A percentile compares a stretch with the other conserved stretches of the same genome.
Conservation (phyloP, 2,329 filamentous ascomycete species). For the Emmonsia crescens region DNA sequence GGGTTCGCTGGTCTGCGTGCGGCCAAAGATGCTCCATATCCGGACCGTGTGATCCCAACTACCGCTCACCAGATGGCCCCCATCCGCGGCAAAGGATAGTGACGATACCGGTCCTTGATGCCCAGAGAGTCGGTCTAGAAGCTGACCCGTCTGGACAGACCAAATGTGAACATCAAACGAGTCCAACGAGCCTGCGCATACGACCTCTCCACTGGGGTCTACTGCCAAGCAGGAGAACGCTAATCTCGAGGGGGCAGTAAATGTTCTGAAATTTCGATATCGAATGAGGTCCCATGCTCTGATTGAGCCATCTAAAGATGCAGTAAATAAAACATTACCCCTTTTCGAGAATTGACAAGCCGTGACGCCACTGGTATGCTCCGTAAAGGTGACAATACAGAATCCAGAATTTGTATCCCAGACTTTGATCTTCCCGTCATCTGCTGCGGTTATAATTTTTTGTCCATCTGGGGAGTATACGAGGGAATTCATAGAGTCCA, state of each 20-base stretch:
- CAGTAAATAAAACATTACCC: slow-evolving; percentile 90
- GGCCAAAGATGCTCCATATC: slow-evolving; percentile 89
- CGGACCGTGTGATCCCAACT: slow-evolving; percentile 95
- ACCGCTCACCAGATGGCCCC: slow-evolving; percentile 71
- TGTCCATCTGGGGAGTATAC: slow-evolving; percentile 91
- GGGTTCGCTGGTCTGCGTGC: slow-evolving; percentile 90
- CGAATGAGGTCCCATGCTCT: slow-evolving; percentile 92
- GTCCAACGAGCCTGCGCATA: slow-evolving; percentile 88
- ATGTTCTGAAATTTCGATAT: slow-evolving; percentile 94
- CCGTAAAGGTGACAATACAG: slow-evolving; percentile 95
- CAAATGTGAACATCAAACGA: slow-evolving; percentile 97
- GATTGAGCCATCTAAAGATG: slow-evolving; percentile 86
- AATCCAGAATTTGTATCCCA: slow-evolving; percentile 97
- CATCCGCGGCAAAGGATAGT: slow-evolving; percentile 79
- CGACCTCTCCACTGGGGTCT: slow-evolving; percentile 93
- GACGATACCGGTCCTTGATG: slow-evolving; percentile 91
- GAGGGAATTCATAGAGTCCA: slow-evolving; percentile 88
- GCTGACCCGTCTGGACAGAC: slow-evolving; percentile 94
- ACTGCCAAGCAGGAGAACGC: slow-evolving; percentile 92
- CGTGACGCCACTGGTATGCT: slow-evolving; percentile 89
- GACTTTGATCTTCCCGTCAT: slow-evolving; percentile 97
- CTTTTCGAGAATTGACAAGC: slow-evolving; percentile 88
- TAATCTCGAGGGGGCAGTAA: slow-evolving; percentile 81
- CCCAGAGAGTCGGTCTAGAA: slow-evolving; percentile 80
- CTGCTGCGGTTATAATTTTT: slow-evolving; percentile 81